A percentile compares a stretch with the other conserved stretches of the same genome.
phyloP scores from a whole-genome alignment of 2,329 filamentous ascomycete genomes.

The Epichloe scottii region DNA sequence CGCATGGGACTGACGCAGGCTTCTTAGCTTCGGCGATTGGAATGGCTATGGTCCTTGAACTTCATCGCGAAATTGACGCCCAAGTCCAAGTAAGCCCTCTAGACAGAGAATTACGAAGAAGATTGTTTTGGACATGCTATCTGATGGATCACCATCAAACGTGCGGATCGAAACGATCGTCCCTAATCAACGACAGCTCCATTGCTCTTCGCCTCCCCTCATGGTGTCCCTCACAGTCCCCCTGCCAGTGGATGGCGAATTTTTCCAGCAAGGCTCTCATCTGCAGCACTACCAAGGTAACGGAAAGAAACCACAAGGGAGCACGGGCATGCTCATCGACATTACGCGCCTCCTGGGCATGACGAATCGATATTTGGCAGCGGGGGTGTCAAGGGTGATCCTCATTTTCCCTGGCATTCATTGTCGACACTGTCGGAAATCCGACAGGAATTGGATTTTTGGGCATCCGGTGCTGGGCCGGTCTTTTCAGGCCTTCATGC shows the following conservation, averaged over 20 bases:
- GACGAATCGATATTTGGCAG: constrained; percentile 73
- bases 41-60: constrained; percentile 71
- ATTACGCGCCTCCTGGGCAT: constrained; percentile 72
- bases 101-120: constrained; percentile 63
- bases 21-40: constrained; percentile 35
- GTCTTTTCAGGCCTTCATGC: constrained; percentile 64
- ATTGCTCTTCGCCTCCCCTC: constrained; percentile 65
- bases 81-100: constrained; percentile 48
- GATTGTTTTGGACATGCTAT: constrained; percentile 85
- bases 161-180: constrained; percentile 70
- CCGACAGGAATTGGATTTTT: constrained; percentile 70
- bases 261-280: constrained; percentile 70
- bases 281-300: constrained; percentile 58
- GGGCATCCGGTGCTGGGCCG: constrained; percentile 71
- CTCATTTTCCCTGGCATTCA: constrained; percentile 83
- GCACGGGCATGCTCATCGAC: constrained; percentile 71
- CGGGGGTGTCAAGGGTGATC: constrained; percentile 82
- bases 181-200: constrained; percentile 65
- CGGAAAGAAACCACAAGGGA: constrained; percentile 60
- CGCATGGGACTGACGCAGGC: neutral
- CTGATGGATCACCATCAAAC: constrained; percentile 74
- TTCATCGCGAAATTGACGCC: constrained; percentile 62
- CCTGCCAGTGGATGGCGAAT: constrained; percentile 60
- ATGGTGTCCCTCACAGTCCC: constrained; percentile 52
- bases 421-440: constrained; percentile 79